phyloP scores from a whole-genome alignment of 306 rosid genomes.

The Alnus glutinosa region DNA sequence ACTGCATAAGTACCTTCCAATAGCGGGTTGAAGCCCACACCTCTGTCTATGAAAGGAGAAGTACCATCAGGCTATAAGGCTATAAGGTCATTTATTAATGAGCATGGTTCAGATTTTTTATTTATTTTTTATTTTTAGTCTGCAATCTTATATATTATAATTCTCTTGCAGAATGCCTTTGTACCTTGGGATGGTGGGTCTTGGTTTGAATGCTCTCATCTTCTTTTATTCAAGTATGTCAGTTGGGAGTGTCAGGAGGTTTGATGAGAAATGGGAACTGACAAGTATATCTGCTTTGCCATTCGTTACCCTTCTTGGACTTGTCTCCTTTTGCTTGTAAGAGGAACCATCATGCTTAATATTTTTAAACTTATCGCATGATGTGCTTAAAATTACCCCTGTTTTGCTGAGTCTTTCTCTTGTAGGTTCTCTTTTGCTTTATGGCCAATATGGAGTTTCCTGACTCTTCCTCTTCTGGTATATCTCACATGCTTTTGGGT shows the following conservation, averaged over 20 bases:
- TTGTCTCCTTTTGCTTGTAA: constrained; percentile 91
- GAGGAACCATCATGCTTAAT: constrained; percentile 24
- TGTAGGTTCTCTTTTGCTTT: constrained; percentile 81
- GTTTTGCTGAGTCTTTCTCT: constrained; percentile 31
- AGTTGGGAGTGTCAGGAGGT: constrained; percentile 74
- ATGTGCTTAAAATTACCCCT: constrained; percentile 17
- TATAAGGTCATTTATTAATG: not conserved
- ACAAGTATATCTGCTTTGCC: constrained; percentile 78
- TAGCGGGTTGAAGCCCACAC: not conserved
- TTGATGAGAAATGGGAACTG: constrained; percentile 88
- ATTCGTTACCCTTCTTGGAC: constrained; percentile 67
- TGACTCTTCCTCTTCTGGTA: constrained; percentile 97
- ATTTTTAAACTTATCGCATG: constrained; percentile 17
- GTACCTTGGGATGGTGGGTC: constrained; percentile 85
- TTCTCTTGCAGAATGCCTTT: constrained; percentile 77
- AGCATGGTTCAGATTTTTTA: not conserved
- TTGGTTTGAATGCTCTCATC: constrained; percentile 64
- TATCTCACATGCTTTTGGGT: constrained; percentile 20
- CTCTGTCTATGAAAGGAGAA: no score
- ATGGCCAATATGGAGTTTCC: constrained; percentile 97
- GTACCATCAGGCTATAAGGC: not conserved
- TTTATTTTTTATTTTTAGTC: not conserved
- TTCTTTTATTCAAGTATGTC: constrained; percentile 76
- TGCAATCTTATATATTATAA: constrained; percentile 28
- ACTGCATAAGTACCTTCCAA: not conserved